Base-by-base conservation (phyloP, 768 basidiomycete genomes). In the Hygrocybe coccinea region DNA sequence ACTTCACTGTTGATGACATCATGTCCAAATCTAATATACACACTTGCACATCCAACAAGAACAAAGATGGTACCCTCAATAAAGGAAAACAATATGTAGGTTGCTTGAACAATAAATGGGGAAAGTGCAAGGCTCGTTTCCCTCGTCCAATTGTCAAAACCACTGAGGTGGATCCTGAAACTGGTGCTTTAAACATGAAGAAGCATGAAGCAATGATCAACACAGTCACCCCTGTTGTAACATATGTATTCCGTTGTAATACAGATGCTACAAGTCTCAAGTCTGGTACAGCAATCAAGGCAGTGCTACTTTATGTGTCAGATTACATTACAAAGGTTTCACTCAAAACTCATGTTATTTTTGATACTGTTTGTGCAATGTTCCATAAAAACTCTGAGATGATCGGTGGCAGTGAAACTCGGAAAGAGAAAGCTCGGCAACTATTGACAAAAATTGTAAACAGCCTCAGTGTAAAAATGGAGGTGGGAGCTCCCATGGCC, bases 181-280 rank as follows among this genome's bases (percentile, higher is more conserved):
- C 57, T 17, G 70, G 70, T 12, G 53, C 56, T 15, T 49, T 72
- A 6, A 45, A 59, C 6, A 56, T 71, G 52, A 65, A 66, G 54
- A 69, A 75, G 53, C 25, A 39, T 10, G 70, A 74, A 55, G 43
- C 59, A 9, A 62, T 59, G 65, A 36, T 74, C 5, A 75, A 75
- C 59, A 67, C 39, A 63, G 58, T 67, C 6, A 49, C 64, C 6
- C 56, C 62, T 25, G 64, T 67, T 59, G 59, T 67, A 5, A 60
- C 68, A 12, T 41, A 41, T 41, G 15, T 41, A 15, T 41, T 41
- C 3, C 39, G 39, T 21, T 41, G 29, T 29, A 29, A 29, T 29
- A 29, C 29, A 29, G 29, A 29, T 29, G 29, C 8, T 29, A 29
- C 29, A 21, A 15, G 39, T 41, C 29, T 29, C 29, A 29, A 29